Evolutionary conservation across 768 basidiomycete genomes (phyloP), one percentile per base, ranked within the genome.

Genomic region (Jaapia argillacea): DNA sequence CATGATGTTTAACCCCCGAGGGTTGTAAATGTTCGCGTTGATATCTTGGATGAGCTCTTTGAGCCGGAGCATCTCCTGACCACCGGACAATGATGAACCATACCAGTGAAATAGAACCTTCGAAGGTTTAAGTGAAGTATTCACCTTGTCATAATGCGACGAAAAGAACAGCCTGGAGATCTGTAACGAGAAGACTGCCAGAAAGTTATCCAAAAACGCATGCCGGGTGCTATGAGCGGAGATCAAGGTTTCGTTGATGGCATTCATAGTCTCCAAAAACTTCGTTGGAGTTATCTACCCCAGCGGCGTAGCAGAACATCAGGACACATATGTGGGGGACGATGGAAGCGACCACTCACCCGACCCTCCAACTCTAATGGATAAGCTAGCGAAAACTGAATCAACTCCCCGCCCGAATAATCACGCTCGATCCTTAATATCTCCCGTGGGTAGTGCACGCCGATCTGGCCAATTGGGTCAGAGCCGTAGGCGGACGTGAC

Each of bases 321-420:
- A 22, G 10, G 7, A 46, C 35, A n/a, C n/a, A n/a, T n/a, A n/a
- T n/a, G n/a, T n/a, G n/a, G n/a, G n/a, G n/a, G n/a, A n/a, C n/a
- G n/a, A n/a, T n/a, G n/a, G n/a, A n/a, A n/a, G n/a, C n/a, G n/a
- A 40, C 20, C 28, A 67, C 86, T 55, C 54, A 94, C 92, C 60
- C 96, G 74, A 37, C 90, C 89, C 52, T 97, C 93, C 4, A 99
- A 69, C 60, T 99, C 96, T 33, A 93, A 64, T 1, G 90, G 92
- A 61, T 85, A 99, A 50, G 82, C 77, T 0, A 89, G 75, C 25
- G 87, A 74, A 60, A 99, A 96, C 63, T 97, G 94, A 24, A 81
- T 74, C 5, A 93, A 68, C 58, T 98, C 94, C 2, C 94, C 96
- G 1, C 81, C 81, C 12, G 69, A 76, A 59, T 96, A 99, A 60